Conservation (phyloP, 169 alveolate species). For the Plasmodium falciparum region DNA sequence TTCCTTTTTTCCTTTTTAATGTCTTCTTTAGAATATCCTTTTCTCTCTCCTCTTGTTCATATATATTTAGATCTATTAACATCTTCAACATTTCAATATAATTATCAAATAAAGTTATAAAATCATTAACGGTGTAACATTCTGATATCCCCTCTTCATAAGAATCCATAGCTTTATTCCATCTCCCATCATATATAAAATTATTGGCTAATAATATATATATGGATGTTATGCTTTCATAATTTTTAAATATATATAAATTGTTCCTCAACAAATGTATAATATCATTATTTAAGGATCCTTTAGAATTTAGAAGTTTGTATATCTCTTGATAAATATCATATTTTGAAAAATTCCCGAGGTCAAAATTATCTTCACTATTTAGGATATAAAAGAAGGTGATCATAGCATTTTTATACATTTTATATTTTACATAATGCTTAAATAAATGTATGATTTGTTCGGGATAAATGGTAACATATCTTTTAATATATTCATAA, state of each 20-base stretch:
- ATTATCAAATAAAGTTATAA: slow-evolving; percentile 40
- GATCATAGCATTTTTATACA: slow-evolving; percentile 54
- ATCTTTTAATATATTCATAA: slow-evolving; percentile 62
- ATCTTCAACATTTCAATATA: slow-evolving; percentile 62
- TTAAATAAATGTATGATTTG: slow-evolving; percentile 35
- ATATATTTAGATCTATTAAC: slow-evolving; percentile 46
- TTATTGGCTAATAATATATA: slow-evolving; percentile 61
- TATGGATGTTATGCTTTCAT: slow-evolving; percentile 64
- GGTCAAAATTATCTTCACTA: slow-evolving; percentile 29
- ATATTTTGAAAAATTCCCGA: slow-evolving; percentile 39
- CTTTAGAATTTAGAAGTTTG: slow-evolving; percentile 20
- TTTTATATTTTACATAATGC: slow-evolving; percentile 65
- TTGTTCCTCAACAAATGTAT: slow-evolving; percentile 42
- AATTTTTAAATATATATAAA: slow-evolving; percentile 29
- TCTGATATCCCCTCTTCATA: slow-evolving; percentile 72
- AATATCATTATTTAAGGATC: slow-evolving; percentile 44
- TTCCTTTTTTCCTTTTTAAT: slow-evolving; percentile 1
- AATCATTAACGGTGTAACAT: slow-evolving; percentile 64
- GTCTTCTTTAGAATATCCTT: background rate
- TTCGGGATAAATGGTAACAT: slow-evolving; percentile 70
- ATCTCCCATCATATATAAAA: slow-evolving; percentile 69
- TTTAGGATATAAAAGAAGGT: slow-evolving; percentile 57
- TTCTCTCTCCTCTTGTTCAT: background rate
- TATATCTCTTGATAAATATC: slow-evolving; percentile 41
- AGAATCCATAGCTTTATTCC: slow-evolving; percentile 76